phyloP scores from a whole-genome alignment of 2,329 filamentous ascomycete species.

The Colletotrichum sojae region DNA sequence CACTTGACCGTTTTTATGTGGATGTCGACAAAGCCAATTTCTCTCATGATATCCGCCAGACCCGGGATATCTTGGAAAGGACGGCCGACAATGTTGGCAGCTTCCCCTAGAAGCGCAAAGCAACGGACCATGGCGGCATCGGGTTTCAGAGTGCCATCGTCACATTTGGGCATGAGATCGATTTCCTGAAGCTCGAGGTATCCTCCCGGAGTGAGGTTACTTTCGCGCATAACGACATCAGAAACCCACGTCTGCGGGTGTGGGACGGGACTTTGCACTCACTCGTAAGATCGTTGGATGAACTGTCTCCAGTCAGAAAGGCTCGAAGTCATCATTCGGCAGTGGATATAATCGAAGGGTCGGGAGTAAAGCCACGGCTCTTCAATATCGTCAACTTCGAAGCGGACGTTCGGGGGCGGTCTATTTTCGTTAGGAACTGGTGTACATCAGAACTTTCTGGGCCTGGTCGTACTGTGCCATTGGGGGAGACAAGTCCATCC shows the following conservation, averaged over 20 bases:
- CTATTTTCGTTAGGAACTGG: neutral
- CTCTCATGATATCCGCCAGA: neutral
- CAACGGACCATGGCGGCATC: conserved; percentile 48
- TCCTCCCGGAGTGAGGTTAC: conserved; percentile 56
- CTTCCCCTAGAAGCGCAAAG: conserved; percentile 48
- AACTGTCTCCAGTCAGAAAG: conserved; percentile 45
- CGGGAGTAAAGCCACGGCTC: conserved; percentile 49
- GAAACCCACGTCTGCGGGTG: too few species aligned
- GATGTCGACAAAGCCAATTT: neutral
- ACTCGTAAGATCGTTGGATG: conserved; percentile 24
- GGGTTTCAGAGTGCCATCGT: conserved; percentile 54
- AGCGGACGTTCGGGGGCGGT: conserved; percentile 60
- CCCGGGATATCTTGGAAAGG: neutral
- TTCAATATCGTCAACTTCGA: conserved; percentile 56
- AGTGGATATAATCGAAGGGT: conserved; percentile 53
- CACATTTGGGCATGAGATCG: conserved; percentile 53
- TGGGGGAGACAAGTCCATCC: neutral
- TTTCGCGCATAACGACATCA: conserved; percentile 14
- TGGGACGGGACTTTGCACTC: too few species aligned
- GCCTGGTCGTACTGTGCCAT: neutral
- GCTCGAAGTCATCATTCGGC: conserved; percentile 48
- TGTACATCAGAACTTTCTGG: conserved; percentile 43
- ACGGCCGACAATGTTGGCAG: conserved; percentile 47
- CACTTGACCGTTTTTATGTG: neutral
- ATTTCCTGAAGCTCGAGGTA: conserved; percentile 61